phyloP scores from a whole-genome alignment of 1,139 yeast species.

The Arxiozyma telluris region DNA sequence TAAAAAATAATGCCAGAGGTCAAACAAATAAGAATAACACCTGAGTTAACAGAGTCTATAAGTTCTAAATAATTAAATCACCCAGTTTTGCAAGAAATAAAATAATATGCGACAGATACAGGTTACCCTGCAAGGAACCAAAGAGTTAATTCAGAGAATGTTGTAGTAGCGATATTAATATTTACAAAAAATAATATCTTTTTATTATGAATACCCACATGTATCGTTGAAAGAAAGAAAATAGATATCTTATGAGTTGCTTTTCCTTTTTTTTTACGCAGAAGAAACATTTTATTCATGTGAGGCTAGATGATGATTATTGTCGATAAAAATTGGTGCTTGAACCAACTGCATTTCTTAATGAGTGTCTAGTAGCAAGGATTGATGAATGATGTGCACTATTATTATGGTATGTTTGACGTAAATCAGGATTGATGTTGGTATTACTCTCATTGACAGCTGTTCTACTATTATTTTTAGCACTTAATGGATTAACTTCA shows the following conservation, averaged over 20 bases:
- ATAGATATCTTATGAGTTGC: too few relatives aligned
- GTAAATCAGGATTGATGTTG: background rate
- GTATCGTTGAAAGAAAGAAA: background rate
- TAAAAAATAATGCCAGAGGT: background rate
- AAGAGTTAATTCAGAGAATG: too few relatives aligned
- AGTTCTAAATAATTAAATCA: too few relatives aligned
- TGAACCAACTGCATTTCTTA: conserved; percentile 17
- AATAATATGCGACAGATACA: too few relatives aligned
- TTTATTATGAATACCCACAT: background rate
- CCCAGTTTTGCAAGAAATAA: background rate
- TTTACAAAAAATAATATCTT: background rate
- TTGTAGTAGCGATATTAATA: background rate
- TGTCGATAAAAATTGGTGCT: conserved; percentile 16
- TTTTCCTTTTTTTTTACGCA: background rate
- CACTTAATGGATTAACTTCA: conserved; percentile 19
- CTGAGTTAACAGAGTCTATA: background rate
- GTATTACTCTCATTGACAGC: background rate
- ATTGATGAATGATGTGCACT: conserved; percentile 4
- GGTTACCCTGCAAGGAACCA: background rate
- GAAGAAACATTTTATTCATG: conserved; percentile 13
- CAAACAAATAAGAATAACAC: too few relatives aligned
- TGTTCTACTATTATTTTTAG: conserved; percentile 4
- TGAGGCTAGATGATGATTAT: background rate
- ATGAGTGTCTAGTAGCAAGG: conserved; percentile 14
- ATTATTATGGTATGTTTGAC: background rate